Evolutionary conservation across 1,139 yeast genomes (phyloP), one percentile per base, ranked within the genome.

Genomic region (Yamadazyma dendronema): DNA sequence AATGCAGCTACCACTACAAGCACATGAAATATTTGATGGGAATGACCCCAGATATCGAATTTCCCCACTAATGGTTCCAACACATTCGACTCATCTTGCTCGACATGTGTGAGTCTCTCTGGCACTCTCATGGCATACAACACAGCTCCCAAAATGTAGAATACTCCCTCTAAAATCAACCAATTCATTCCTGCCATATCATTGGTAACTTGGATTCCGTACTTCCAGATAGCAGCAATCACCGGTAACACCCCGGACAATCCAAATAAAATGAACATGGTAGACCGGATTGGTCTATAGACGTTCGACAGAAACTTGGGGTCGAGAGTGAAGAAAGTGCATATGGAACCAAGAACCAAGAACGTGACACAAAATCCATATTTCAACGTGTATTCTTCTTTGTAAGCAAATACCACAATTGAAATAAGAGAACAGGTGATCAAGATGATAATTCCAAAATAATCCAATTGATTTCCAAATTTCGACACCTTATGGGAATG

Each of bases 21-120:
- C 3, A 85, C 62, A 57, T 89, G 97, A 57, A 89, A 89, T 16
- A 89, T 75, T 56, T 90, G 97, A 57, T 89, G 97, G 3, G 95
- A 84, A 48, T 86, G 85, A 1, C 96, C 96, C 63, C 79, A 72
- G 11, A 79, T 56, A 51, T 89, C 96, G 55, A 76, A 84, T 19
- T 41, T 63, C 3, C 73, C 74, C 0, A 52, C 41, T 4, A 40
- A 28, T 2, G 63, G 56, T 3, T 37, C 30, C 14, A 48, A 43
- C 31, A 49, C 39, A 9, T 39, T 34, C 11, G 45, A 47, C 31
- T 50, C 54, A 15, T 50, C 58, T 33, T 56, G 54, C 19, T 65
- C 67, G 0, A 86, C 80, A n/a, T 94, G 92, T 3, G 63, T 57
- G 37, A 69, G 66, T 35, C 86, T 65, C 54, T 90, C 97, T 0